Base-by-base conservation (phyloP, 1,139 yeast species). In the Ashbya aceris region DNA sequence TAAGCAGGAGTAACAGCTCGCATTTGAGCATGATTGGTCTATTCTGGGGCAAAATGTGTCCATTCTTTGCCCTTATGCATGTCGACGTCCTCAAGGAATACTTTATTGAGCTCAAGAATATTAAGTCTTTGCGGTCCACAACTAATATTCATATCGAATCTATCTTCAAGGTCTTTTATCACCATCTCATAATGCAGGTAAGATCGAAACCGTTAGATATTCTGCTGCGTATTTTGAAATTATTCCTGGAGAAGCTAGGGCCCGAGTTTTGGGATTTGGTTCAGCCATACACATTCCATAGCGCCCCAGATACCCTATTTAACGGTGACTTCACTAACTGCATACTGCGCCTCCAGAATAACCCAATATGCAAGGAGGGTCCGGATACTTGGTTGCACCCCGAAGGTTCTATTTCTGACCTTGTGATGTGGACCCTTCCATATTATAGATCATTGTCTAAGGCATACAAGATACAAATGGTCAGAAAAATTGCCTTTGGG, bases 131-230 rank as follows among this genome's bases (percentile, higher is more conserved):
- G 63, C 65, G 71, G 42, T 62, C 64, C 39, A 49, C 59, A 40
- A 59, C 63, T 12, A 58, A 65, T 36, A 66, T 72, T 47, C 64
- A 71, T 37, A 56, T 71, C 53, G 56, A 73, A 50, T 59, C 81
- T 1, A 53, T 78, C 6, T 56, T 71, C 23, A 64, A 67, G 23
- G 69, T 79, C 2, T 59, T 60, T 60, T 58, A 55, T 30, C 52
- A 51, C 31, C 63, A 59, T 45, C 34, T 65, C 72, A 44, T 67
- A 65, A 50, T 76, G 72, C 49, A 76, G 68, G 56, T 60, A 73
- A 42, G 68, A 71, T 70, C 70, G 36, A 64, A 63, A 14, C 80
- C 89, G 0, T 58, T 82, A 20, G 84, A 83, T 0, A 60, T 67
- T 20, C 58, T 79, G 5, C 60, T 83, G 27, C 60, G 72, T 40